Evolutionary conservation across 169 alveolate genomes (phyloP), one percentile per base, ranked within the genome.

Genomic region (Toxoplasma gondii): DNA sequence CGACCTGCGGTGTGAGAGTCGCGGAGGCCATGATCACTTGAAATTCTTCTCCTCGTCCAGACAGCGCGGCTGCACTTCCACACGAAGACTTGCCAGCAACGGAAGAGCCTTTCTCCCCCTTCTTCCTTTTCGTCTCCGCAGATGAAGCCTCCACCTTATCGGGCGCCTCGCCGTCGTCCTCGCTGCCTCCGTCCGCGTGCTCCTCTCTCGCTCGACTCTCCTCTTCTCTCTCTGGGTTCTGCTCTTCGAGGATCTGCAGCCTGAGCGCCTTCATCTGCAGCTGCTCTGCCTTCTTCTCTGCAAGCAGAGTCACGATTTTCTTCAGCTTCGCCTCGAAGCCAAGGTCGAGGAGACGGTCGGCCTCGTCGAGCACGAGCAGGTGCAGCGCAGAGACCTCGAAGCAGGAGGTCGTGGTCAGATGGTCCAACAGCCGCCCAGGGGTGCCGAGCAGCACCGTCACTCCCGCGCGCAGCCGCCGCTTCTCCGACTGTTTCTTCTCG

Each of bases 381-480:
- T 96, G 93, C 54, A 98, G 98, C 70, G 96, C 93, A 86, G 97
- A 96, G 44, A 97, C 97, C 36, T 84, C 64, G 94, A 99, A 98
- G 64, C 99, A 97, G 84, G 97, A 95, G 36, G 99, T 98, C 92
- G 97, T 97, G 87, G 97, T 97, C 81, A 99, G 95, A 92, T 98
- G 99, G 95, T 99, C 99, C 17, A 98, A 83, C 70, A 99, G 94
- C 92, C 99, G 97, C 29, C 99, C 99, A 17, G 99, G 99, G 45
- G 99, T 99, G 44, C 99, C 99, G 29, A 98, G 97, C 64, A 99
- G 95, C 29, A 99, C 95, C 93, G 99, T 99, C 43, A 99, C 98
- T 0, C 99, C 98, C 92, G 97, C 97, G 88, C 98, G 97, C 54
- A 99, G 96, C 78, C 99, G 98, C 82, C 97, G 98, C 96, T 97